Evolutionary conservation across 495 filamentous ascomycete genomes (phyloP).

Genomic region (Penicillium riverlandense): DNA sequence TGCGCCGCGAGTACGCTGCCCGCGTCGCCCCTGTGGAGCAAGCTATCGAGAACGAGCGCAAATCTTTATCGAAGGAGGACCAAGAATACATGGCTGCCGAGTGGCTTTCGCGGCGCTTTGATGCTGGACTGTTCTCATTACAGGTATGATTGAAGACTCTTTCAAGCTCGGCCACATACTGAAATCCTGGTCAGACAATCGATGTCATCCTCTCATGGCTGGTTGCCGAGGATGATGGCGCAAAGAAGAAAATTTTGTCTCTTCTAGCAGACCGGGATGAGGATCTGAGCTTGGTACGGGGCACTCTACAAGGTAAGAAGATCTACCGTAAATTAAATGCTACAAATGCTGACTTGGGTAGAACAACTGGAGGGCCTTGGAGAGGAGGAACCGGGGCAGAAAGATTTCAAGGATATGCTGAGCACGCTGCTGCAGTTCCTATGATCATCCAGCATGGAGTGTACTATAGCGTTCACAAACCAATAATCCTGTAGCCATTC

Average conservation of each 20-base stretch:
- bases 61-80: slow-evolving; percentile 41
- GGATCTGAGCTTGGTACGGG: slow-evolving; percentile 49
- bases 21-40: slow-evolving; percentile 59
- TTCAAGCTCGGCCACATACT: neutral
- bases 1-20: slow-evolving; percentile 65
- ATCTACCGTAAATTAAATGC: neutral
- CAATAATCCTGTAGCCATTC: neutral
- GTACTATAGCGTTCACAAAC: slow-evolving; percentile 5
- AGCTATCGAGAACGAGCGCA: slow-evolving; percentile 54
- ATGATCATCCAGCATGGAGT: slow-evolving; percentile 10
- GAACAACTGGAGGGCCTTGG: slow-evolving; percentile 61
- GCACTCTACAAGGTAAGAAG: slow-evolving; percentile 59
- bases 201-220: slow-evolving; percentile 92
- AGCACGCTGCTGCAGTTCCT: slow-evolving; percentile 57
- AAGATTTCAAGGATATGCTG: slow-evolving; percentile 65
- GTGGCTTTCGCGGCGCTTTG: slow-evolving; percentile 76
- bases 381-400: slow-evolving; percentile 45
- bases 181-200: slow-evolving; percentile 44
- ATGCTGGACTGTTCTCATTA: slow-evolving; percentile 78
- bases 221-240: slow-evolving; percentile 81
- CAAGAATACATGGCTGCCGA: slow-evolving; percentile 64
- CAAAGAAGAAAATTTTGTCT: slow-evolving; percentile 55
- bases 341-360: slow-evolving; percentile 17
- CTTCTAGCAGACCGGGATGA: slow-evolving; percentile 65
- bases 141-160: slow-evolving; percentile 42